Evolutionary conservation across 129 eudicot genomes (phyloP), one percentile per base, ranked within the genome.

Genomic region (Helichrysum umbraculigerum): DNA sequence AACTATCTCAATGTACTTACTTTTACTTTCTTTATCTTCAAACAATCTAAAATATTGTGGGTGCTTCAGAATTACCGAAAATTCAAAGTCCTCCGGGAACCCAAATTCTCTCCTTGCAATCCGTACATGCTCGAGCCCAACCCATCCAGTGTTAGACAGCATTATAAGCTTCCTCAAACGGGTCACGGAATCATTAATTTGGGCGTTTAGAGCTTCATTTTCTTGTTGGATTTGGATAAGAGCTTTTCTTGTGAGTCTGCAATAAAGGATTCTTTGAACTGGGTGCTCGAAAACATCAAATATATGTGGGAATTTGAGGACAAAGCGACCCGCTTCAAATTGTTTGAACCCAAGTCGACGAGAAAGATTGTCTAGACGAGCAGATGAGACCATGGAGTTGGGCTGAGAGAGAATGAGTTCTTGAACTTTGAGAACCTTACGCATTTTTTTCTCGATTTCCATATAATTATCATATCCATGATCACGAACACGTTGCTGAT

Each of bases 271-370:
- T 73, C 99, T 72, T 78, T 89, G 97, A 81, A 95, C 99, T 0
- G 97, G 99, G 86, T 91, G 99, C 28, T 95, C 99, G 30, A 87
- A 95, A 7, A 94, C 80, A 39, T 94, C 97, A 21, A 94, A 94
- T 51, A 94, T 84, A 42, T 89, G 93, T 0, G 99, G 99, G 71
- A 82, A 89, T 64, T 91, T 94, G 75, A 94, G 96, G n/a, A 91
- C 76, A 22, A 94, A 91, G 29, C 80, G 76, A 0, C 87, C 93
- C 1, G 90, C 87, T 85, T 94, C 98, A 29, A 81, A 82, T 64
- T 91, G 91, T 79, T 86, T 91, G 73, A 88, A 90, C 3, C 96
- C 98, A 2, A 88, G 62, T 5, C 90, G 85, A 29, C 93, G 93
- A 5, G 93, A 76, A 7, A 88, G 91, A 32, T 56, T 71, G 77